phyloP scores from a whole-genome alignment of 73 alveolate species.

The Paramecium primaurelia region DNA sequence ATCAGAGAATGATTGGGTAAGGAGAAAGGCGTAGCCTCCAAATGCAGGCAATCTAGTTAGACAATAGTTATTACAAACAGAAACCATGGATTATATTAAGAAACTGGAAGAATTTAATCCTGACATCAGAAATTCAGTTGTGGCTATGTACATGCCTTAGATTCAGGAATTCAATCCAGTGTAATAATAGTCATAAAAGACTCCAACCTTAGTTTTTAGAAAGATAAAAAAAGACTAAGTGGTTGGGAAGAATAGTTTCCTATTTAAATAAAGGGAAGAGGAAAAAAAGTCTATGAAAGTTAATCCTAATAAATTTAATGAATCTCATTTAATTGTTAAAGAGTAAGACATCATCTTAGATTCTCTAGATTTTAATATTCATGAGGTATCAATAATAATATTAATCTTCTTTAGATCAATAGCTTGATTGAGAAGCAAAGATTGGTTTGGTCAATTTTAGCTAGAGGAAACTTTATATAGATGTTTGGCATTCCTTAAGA shows the following conservation, averaged over 20 bases:
- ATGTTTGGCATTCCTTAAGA: conserved; percentile 45
- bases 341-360: background rate
- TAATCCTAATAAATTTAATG: conserved; percentile 34
- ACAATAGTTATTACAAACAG: background rate
- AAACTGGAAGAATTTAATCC: conserved; percentile 35
- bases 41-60: background rate
- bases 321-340: background rate
- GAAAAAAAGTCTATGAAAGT: conserved; percentile 4
- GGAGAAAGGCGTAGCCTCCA: background rate
- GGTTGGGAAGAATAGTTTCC: conserved; percentile 25
- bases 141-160: background rate
- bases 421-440: conserved; percentile 18
- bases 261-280: background rate
- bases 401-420: background rate
- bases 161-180: background rate
- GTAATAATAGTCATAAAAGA: background rate
- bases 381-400: background rate
- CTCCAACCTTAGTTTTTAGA: conserved; percentile 31
- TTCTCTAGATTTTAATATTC: background rate
- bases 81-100: conserved; percentile 25
- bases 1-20: background rate
- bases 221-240: background rate
- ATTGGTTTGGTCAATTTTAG: conserved; percentile 32
- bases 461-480: background rate
- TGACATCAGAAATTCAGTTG: conserved; percentile 44